phyloP scores from a whole-genome alignment of 805 yeast genomes.

The Jamesozyma jinghongensis region DNA sequence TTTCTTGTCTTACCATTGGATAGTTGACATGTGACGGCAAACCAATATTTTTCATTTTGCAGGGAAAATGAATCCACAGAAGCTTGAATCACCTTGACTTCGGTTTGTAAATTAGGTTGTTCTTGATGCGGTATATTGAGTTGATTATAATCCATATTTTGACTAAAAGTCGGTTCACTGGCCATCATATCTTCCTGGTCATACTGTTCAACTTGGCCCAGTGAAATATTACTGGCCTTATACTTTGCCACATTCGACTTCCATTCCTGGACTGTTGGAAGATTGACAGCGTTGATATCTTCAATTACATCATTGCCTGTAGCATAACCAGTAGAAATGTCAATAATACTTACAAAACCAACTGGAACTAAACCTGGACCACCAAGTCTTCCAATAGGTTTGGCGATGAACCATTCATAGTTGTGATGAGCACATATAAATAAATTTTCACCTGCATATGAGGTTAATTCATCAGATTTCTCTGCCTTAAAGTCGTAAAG shows the following conservation, averaged over 20 bases:
- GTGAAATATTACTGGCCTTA: conserved; percentile 78
- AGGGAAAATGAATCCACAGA: conserved; percentile 71
- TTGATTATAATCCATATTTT: neutral
- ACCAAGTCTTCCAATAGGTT: conserved; percentile 88
- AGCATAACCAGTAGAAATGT: conserved; percentile 55
- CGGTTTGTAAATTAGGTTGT: neutral
- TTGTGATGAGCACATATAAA: conserved; percentile 95
- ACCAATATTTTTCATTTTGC: conserved; percentile 86
- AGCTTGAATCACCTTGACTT: conserved; percentile 33
- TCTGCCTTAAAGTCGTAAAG: conserved; percentile 78
- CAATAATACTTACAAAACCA: conserved; percentile 77
- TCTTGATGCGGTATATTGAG: too few species aligned
- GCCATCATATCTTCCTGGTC: neutral
- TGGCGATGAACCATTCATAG: conserved; percentile 96
- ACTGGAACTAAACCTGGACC: conserved; percentile 97
- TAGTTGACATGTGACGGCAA: conserved; percentile 57
- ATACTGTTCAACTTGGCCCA: conserved; percentile 44
- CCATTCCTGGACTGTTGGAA: conserved; percentile 96
- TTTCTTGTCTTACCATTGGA: conserved; percentile 61
- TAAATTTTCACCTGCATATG: conserved; percentile 76
- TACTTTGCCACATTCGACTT: conserved; percentile 82
- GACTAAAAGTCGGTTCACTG: neutral
- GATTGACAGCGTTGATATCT: conserved; percentile 54
- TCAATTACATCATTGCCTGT: conserved; percentile 45
- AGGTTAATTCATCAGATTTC: conserved; percentile 73